phyloP scores from a whole-genome alignment of 345 rosid species.

The Punica granatum region DNA sequence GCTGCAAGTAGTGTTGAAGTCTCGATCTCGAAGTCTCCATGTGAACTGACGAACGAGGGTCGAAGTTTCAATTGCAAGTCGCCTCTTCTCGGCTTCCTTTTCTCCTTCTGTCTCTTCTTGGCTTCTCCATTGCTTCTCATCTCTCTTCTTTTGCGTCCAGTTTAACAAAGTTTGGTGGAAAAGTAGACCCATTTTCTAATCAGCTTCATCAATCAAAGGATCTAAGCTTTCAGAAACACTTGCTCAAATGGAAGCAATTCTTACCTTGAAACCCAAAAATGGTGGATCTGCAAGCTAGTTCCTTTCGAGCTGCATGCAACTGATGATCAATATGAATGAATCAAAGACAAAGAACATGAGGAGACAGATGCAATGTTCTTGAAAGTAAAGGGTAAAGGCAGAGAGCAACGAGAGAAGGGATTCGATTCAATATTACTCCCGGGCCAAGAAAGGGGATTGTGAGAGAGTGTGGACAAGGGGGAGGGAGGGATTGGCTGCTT shows the following conservation, averaged over 20 bases:
- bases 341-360: background rate
- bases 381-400: background rate
- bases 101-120: too few relatives aligned
- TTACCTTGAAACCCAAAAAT: background rate
- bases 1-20: too few relatives aligned
- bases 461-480: background rate
- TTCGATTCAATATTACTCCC: background rate
- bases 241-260: background rate
- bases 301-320: background rate
- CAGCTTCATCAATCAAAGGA: background rate
- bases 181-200: background rate
- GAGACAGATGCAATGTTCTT: too few relatives aligned
- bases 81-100: too few relatives aligned
- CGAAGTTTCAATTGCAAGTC: too few relatives aligned
- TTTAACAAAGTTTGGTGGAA: background rate
- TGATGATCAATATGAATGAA: background rate
- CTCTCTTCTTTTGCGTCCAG: too few relatives aligned
- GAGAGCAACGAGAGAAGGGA: background rate
- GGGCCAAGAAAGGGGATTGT: background rate
- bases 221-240: background rate
- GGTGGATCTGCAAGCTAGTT: background rate
- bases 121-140: too few relatives aligned
- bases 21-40: too few relatives aligned
- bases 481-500: conserved; percentile 6
- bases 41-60: too few relatives aligned